Evolutionary conservation across 352 stramenopile species (phyloP), one percentile per base, ranked within the genome.

Genomic region (Elongisporangium senticosum): DNA sequence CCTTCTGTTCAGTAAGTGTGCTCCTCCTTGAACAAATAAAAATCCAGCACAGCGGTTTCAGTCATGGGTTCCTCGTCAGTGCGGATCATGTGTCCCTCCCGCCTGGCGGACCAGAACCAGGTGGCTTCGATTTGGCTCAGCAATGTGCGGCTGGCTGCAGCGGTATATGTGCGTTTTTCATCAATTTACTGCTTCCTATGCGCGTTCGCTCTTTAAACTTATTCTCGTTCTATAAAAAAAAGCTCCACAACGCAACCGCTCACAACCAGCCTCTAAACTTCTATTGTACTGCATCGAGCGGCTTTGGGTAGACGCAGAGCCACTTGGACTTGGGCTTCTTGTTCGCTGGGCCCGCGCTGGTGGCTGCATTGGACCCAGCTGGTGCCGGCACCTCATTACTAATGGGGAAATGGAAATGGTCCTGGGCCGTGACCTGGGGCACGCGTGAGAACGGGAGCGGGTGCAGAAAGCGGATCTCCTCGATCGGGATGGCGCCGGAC

Each of bases 401-500:
- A 39, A 90, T 83, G 0, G 81, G 81, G 55, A 91, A 72, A 54
- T 91, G 81, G 20, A 91, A 73, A 47, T 75, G 62, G 49, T 67
- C 67, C 15, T 37, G 61, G 11, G 60, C 53, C 7, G 81, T 81
- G 22, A 77, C 61, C 59, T 91, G 82, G 2, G 82, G 82, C 49
- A 88, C 74, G 11, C 81, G 77, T 10, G 79, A 89, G 63, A 89
- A 93, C 49, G 77, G 73, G 58, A 69, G 68, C n/a, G 83, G 77
- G 43, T 91, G 72, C 22, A 75, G 50, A 55, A 93, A 56, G 8
- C 65, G 65, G 40, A 91, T 72, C 11, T 72, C 67, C 40, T 89
- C 72, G 11, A 89, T 74, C 3, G 74, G 76, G 58, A 83, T 84
- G 14, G 74, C 51, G 15, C 60, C 59, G 2, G 49, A 59, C 10